Base-by-base conservation (phyloP, 2,329 filamentous ascomycete genomes). In the Cryoendolithus antarcticus region DNA sequence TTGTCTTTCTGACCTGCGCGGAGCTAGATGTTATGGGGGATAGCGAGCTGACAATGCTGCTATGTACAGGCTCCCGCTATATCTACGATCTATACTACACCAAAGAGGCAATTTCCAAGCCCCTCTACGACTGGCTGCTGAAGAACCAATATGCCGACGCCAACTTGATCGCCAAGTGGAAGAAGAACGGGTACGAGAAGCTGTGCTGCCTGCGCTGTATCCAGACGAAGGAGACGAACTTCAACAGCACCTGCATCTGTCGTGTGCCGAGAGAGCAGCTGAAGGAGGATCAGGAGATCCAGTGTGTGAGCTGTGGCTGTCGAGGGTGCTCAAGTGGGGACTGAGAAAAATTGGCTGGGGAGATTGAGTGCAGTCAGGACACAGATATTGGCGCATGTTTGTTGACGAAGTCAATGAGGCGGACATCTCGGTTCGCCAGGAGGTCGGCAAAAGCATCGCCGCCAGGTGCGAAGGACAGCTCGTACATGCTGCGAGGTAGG, bases 151-250 rank as follows among this genome's bases (percentile, higher is more conserved):
- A 98, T 60, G 91, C 88, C 4, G 91, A 98, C 63, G 77, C 84
- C 34, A 91, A 88, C 68, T 67, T 98, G 57, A 96, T 98, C 57
- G 91, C 91, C 9, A 98, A 98, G 67, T 98, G 91, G 91, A 98
- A 98, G 76, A 98, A 98, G 69, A 83, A 93, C 56, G 91, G 91
- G 10, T 98, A 98, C 56, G 91, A 98, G 64, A 95, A 96, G 83
- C 67, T 98, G 32, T 98, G 91, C 64, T 98, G 91, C 61, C 70
- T 95, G 39, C 77, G 88, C 46, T 98, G 91, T 62, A 89, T 98
- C 41, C 91, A 98, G 64, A 95, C 91, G n/a, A 96, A 96, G 63
- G 91, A 98, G 70, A 98, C 91, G 27, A 98, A 98, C 63, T 98
- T 96, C 69, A 91, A 89, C 62, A 83, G 85, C 48, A 98, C 89